Evolutionary conservation across 257 asterid species (phyloP).

Genomic region (Anisodus acutangulus): DNA sequence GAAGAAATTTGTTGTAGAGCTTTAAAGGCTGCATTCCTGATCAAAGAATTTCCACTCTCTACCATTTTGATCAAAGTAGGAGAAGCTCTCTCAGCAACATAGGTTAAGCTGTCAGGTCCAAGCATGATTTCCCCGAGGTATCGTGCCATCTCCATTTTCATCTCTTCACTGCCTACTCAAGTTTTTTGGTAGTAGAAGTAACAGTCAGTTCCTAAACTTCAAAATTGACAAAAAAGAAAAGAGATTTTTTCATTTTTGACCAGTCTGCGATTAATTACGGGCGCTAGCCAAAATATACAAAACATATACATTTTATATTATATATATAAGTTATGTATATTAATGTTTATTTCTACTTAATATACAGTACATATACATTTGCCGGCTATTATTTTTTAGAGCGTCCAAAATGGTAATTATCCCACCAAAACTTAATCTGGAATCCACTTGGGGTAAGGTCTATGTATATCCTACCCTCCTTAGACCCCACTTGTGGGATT

Average conservation of each 20-base stretch:
- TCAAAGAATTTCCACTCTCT: slow-evolving; percentile 48
- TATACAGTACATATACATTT: too few relatives aligned
- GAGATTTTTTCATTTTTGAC: too few relatives aligned
- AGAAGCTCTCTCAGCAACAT: slow-evolving; percentile 71
- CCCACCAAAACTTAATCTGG: neutral
- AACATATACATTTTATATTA: too few relatives aligned
- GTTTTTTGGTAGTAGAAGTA: slow-evolving; percentile 14
- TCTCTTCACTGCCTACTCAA: slow-evolving; percentile 63
- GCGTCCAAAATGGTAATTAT: too few relatives aligned
- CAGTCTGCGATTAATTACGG: too few relatives aligned
- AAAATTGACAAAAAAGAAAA: neutral
- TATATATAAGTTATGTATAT: too few relatives aligned
- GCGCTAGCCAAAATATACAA: too few relatives aligned
- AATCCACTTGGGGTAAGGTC: neutral
- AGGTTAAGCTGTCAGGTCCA: slow-evolving; percentile 55
- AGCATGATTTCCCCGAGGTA: slow-evolving; percentile 63
- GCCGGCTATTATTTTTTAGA: too few relatives aligned
- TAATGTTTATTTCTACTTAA: too few relatives aligned
- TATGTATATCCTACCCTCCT: too few relatives aligned
- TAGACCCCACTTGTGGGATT: too few relatives aligned
- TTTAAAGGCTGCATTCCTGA: slow-evolving; percentile 67
- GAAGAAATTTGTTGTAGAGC: slow-evolving; percentile 68
- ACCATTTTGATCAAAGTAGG: slow-evolving; percentile 72
- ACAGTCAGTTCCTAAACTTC: neutral
- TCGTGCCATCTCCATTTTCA: slow-evolving; percentile 67